A percentile compares a stretch with the other conserved stretches of the same genome.
phyloP scores from a whole-genome alignment of 257 asterid genomes.

The Capsicum baccatum region DNA sequence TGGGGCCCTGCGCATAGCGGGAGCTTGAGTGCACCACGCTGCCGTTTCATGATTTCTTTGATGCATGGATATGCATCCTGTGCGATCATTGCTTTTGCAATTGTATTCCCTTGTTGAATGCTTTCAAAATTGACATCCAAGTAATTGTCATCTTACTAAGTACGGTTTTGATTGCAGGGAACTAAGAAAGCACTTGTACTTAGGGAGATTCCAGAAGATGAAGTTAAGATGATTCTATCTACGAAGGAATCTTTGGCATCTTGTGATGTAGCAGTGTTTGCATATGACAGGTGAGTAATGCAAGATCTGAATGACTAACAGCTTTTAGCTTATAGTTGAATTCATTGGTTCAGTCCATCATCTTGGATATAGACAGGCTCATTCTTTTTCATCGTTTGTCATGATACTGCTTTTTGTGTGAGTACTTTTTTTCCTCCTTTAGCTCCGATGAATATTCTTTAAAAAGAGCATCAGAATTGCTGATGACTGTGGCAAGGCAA shows the following conservation, averaged over 20 bases:
- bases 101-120: constrained; percentile 4
- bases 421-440: constrained; percentile 22
- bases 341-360: neutral
- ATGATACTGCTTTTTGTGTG: constrained; percentile 17
- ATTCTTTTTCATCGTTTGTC: neutral
- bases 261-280: constrained; percentile 89
- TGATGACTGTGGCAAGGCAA: constrained; percentile 66
- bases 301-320: neutral
- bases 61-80: neutral
- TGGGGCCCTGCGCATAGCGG: too few relatives aligned
- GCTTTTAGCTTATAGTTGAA: neutral
- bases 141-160: neutral
- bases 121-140: neutral
- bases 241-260: constrained; percentile 75
- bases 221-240: constrained; percentile 62
- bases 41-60: neutral
- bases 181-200: constrained; percentile 75
- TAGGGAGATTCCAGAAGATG: constrained; percentile 90
- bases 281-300: constrained; percentile 78
- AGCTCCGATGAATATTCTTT: constrained; percentile 87
- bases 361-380: constrained; percentile 6
- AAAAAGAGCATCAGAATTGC: constrained; percentile 78
- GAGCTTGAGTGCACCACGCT: too few relatives aligned
- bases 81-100: constrained; percentile 7
- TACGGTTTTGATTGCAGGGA: constrained; percentile 58